Conservation (phyloP, 73 alveolate genomes). For the Tetrahymena malaccensis region DNA sequence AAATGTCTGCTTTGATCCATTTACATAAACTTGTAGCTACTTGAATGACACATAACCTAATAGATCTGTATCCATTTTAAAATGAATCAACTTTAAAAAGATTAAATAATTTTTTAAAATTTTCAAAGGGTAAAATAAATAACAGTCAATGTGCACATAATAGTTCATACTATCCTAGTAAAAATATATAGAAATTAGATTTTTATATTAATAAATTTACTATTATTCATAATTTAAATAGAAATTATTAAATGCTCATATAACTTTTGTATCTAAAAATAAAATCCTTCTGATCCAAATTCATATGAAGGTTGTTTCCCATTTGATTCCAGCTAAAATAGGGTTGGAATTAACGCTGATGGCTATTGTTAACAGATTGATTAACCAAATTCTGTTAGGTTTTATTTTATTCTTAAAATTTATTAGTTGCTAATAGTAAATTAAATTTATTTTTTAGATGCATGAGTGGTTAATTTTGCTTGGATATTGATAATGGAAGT, state of each 20-base stretch:
- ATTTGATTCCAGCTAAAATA: background rate
- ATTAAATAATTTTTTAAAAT: no score
- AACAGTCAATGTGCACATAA: background rate
- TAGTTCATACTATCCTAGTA: background rate
- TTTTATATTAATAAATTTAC: background rate
- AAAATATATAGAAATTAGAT: no score
- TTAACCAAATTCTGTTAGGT: background rate
- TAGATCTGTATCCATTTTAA: background rate
- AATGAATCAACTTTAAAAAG: background rate
- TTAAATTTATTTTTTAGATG: background rate
- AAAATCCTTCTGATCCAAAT: background rate
- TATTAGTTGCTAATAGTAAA: background rate
- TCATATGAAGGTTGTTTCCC: background rate
- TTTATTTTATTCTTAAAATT: background rate
- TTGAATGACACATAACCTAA: background rate
- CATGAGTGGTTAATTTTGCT: background rate
- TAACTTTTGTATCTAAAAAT: background rate
- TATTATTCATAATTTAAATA: background rate
- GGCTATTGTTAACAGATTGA: background rate
- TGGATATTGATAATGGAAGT: background rate
- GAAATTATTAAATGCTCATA: background rate
- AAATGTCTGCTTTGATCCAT: background rate
- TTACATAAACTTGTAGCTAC: background rate
- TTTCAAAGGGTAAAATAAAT: background rate
- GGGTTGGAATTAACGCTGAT: background rate